Base-by-base conservation (phyloP, 1,284 basidiomycete species). In the Cystobasidium slooffiae region DNA sequence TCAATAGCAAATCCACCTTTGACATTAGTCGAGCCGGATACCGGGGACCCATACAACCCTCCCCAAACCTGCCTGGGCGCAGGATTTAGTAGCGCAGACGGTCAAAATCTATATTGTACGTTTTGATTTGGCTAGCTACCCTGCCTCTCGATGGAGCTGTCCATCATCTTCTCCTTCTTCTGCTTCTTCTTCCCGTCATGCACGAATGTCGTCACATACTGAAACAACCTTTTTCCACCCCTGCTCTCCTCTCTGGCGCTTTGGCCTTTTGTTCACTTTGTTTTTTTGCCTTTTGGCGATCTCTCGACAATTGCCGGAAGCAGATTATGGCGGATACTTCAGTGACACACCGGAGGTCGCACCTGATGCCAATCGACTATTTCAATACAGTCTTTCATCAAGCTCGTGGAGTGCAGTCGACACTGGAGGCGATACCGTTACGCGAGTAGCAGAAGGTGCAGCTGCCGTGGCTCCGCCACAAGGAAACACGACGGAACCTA, bases 321-420 rank as follows among this genome's bases (percentile, higher is more conserved):
- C 49, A 66, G 64, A 66, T 47, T 79, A 78, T 61, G 79, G 74
- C 20, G 79, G 79, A 1, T 75, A 78, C 43, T 79, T 77, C 37
- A 53, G 56, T 1, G 78, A 80, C 47, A 74, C 72, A 6, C 79
- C 79, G 1, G 22, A 47, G 4, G 77, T 80, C 31, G 51, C 72
- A 1, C 78, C 79, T 1, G 77, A 77, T 12, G 75, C 53, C 0
- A 63, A 75, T 18, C 61, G 75, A 20, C 73, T 76, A 7, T 79
- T 62, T 59, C 51, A 37, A 6, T 80, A 78, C 70, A 72, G 75
- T 53, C 74, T 80, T 64, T 20, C 55, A 20, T 39, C 18, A 8
- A 67, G 53, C 6, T 56, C 61, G 6, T 80, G 78, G 78, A 22
- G 3, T 1, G 55, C 70, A 18, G 76, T 78, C 0, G 47, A 75